phyloP scores from a whole-genome alignment of 2,329 filamentous ascomycete genomes.

The Lachnellula arida region DNA sequence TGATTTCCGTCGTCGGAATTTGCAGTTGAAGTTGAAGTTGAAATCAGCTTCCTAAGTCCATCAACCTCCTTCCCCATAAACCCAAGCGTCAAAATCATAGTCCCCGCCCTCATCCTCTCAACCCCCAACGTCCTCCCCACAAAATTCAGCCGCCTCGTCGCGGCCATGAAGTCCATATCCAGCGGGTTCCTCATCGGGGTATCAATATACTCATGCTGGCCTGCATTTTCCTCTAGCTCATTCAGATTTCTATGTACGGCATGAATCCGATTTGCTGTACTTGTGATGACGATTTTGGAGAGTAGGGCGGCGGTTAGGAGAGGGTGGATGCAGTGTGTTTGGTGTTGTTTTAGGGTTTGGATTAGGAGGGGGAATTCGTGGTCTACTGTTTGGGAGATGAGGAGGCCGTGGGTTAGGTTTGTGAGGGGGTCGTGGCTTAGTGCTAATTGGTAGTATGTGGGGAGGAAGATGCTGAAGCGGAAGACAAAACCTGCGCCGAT shows the following conservation, averaged over 20 bases:
- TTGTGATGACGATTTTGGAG: neutral
- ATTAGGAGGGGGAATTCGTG: neutral
- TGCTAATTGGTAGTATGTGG: constrained; percentile 4
- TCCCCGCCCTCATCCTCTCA: neutral
- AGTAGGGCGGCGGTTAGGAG: neutral
- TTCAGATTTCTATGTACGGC: neutral
- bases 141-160: constrained; percentile 2
- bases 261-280: neutral
- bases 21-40: neutral
- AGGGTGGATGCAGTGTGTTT: neutral
- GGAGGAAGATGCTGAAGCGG: constrained; percentile 1
- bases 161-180: constrained; percentile 5
- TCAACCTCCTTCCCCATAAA: neutral
- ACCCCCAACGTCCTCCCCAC: neutral
- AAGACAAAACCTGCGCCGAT: constrained; percentile 1
- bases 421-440: neutral
- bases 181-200: constrained; percentile 6
- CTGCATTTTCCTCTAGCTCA: constrained; percentile 5
- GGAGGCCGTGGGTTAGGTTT: neutral
- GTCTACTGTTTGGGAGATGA: neutral
- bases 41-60: neutral
- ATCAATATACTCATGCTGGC: constrained; percentile 9
- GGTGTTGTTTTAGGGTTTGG: neutral
- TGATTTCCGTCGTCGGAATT: neutral
- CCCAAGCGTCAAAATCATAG: neutral